Base-by-base conservation (phyloP, 192 early-diverging fungal genomes). In the Coemansia brasiliensis region DNA sequence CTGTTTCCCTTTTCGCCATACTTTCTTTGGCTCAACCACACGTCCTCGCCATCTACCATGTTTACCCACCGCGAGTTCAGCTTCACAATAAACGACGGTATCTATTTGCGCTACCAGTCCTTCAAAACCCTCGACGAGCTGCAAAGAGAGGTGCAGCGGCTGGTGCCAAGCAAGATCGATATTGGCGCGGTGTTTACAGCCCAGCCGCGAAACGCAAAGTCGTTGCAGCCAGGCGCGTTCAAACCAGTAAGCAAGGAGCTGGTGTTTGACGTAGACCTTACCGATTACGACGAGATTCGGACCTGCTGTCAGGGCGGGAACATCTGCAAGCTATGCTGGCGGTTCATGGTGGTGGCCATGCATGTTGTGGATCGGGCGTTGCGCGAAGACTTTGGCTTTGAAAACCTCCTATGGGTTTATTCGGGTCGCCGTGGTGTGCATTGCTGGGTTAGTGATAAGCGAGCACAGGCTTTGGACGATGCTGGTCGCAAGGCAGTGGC, bases 221-320 rank as follows among this genome's bases (percentile, higher is more conserved):
- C 83, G 17, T 69, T 94, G 15, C 65, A 72, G 32, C 82, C 89
- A 2, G 82, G 83, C 4, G 87, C 85, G 7, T 93, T 96, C 61
- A 67, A 80, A 10, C 90, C 96, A 0, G 69, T 87, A 9, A 80
- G 91, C 50, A 89, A 94, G 57, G 96, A 98, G 65, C 77, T 98
- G 38, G 91, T 98, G 25, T 94, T 98, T 83, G 96, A 98, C 88
- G 95, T 98, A 57, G 96, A 98, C 83, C 93, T 98, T 93, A 96
- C 94, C 1, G 96, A 98, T 74, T 98, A 98, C 62, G 96, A 98
- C 71, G 94, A 96, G 27, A 84, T 98, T 41, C 84, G 96, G 40
- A 96, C 93, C 6, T 98, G 96, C 68, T 98, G 94, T 81, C 85
- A 66, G 63, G 93, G 92, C 57, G 96, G 87, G 15, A 80, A 85